Conservation (phyloP, 768 basidiomycete genomes). For the Suillus subalutaceus region DNA sequence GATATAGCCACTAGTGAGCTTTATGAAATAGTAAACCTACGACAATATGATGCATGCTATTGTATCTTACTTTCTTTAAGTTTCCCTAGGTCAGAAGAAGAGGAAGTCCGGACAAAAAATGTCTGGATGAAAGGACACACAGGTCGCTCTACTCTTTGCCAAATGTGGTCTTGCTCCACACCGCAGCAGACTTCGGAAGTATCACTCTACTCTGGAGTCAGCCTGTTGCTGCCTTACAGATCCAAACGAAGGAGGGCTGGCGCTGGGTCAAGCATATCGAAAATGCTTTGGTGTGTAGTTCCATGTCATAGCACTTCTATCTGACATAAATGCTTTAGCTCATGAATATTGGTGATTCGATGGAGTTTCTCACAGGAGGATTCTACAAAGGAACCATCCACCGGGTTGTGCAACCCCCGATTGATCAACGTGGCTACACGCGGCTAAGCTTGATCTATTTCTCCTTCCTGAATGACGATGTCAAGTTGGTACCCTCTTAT, state of each 20-base stretch:
- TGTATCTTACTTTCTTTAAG: slow-evolving; percentile 27
- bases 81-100: slow-evolving; percentile 51
- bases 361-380: slow-evolving; percentile 64
- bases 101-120: slow-evolving; percentile 52
- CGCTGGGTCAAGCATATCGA: slow-evolving; percentile 63
- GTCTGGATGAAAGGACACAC: slow-evolving; percentile 67
- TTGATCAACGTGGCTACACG: slow-evolving; percentile 50
- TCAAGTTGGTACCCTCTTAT: slow-evolving; percentile 46
- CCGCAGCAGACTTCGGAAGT: slow-evolving; percentile 48
- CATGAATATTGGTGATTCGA: slow-evolving; percentile 60
- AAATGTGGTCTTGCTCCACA: not conserved
- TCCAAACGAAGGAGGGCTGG: slow-evolving; percentile 58
- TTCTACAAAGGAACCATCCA: slow-evolving; percentile 64
- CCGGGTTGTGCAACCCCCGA: slow-evolving; percentile 61
- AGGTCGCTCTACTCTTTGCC: slow-evolving; percentile 32
- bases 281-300: slow-evolving; percentile 50
- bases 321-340: slow-evolving; percentile 37
- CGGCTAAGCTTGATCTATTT: slow-evolving; percentile 67
- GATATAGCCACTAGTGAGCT: slow-evolving; percentile 44
- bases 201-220: slow-evolving; percentile 65
- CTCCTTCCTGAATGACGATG: slow-evolving; percentile 50
- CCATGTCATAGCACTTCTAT: not conserved
- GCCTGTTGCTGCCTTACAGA: slow-evolving; percentile 60
- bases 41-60: not conserved
- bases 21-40: slow-evolving; percentile 63